Base-by-base conservation (phyloP, 257 asterid species). In the Paraleonurus japonicus region DNA sequence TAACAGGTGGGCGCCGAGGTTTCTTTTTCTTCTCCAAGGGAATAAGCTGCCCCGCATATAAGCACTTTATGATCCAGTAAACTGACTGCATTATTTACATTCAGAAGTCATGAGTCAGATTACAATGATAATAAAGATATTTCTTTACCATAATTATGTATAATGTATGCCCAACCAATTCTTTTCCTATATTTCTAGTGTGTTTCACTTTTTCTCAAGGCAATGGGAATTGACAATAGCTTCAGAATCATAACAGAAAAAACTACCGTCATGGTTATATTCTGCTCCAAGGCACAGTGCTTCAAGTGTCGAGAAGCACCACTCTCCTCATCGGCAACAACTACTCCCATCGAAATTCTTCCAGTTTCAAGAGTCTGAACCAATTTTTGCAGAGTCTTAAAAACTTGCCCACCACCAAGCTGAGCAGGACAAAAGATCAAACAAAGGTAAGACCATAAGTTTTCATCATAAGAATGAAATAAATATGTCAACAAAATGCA, bases 321-420 rank as follows among this genome's bases (percentile, higher is more conserved):
- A 54, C 69, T 79, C 45, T 80, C 88, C 57, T 84, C 87, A 65
- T 82, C 91, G 64, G 80, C 65, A 80, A 90, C 83, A 76, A 90
- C 69, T 61, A 83, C 74, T 39, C 88, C 97, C 47, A 28, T 55
- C 13, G 83, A 82, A 77, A 88, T 76, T 76, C 60, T 81, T 70
- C 85, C 86, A 70, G 85, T 72, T 70, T 87, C 92, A 65, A 82
- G 84, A 79, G 77, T 70, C 79, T 88, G 88, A 60, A 87, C 80
- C 84, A 90, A 77, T 75, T 74, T 75, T 61, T 83, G 89, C 68
- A 90, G 85, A 22, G 92, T 85, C 71, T 71, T 87, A 85, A 87
- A 85, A 72, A 88, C 89, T 77, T 83, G 89, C 27, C 90, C 96
- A 39, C 96, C 97, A 41, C 96, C 95, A 77, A 85, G 94, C 96